A percentile compares a stretch with the other conserved stretches of the same genome.
Evolutionary conservation across 768 basidiomycete genomes (phyloP).

Genomic region (Boletus vinaceobasis): DNA sequence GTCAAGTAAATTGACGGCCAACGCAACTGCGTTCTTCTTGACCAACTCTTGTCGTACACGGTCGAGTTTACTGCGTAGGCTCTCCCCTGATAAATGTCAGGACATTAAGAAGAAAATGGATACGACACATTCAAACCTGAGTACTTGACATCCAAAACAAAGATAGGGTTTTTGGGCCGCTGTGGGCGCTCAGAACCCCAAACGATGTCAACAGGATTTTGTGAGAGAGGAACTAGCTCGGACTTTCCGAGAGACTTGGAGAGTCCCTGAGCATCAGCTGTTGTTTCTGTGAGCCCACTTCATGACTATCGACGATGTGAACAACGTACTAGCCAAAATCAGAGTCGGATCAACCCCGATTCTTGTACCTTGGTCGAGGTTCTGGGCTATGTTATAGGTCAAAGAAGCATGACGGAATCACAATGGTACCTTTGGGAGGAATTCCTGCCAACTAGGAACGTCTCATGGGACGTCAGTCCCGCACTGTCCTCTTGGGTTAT

Average conservation of each 20-base stretch:
- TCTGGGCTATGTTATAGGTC: slow-evolving; percentile 34
- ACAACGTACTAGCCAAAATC: slow-evolving; percentile 56
- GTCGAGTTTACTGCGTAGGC: slow-evolving; percentile 62
- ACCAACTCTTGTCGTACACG: slow-evolving; percentile 62
- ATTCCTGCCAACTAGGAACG: slow-evolving; percentile 89
- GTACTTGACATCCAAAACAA: slow-evolving; percentile 70
- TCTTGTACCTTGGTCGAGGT: slow-evolving; percentile 55
- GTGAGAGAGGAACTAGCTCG: slow-evolving; percentile 56
- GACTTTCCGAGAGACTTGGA: slow-evolving; percentile 58
- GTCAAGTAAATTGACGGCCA: slow-evolving; percentile 86
- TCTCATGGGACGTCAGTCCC: slow-evolving; percentile 41
- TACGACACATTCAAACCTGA: slow-evolving; percentile 44
- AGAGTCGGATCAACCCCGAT: slow-evolving; percentile 84
- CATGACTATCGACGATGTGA: slow-evolving; percentile 11
- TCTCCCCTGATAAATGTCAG: slow-evolving; percentile 44
- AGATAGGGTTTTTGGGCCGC: slow-evolving; percentile 64
- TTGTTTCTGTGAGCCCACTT: not conserved
- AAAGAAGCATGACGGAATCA: not conserved
- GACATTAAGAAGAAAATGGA: not conserved
- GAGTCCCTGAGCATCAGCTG: slow-evolving; percentile 66
- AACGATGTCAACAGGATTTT: slow-evolving; percentile 76
- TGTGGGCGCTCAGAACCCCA: slow-evolving; percentile 69
- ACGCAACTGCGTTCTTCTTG: slow-evolving; percentile 52
- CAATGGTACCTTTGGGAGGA: slow-evolving; percentile 59
- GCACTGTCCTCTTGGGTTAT: slow-evolving; percentile 1